phyloP scores from a whole-genome alignment of 805 yeast species.

The Hanseniaspora clermontiae region DNA sequence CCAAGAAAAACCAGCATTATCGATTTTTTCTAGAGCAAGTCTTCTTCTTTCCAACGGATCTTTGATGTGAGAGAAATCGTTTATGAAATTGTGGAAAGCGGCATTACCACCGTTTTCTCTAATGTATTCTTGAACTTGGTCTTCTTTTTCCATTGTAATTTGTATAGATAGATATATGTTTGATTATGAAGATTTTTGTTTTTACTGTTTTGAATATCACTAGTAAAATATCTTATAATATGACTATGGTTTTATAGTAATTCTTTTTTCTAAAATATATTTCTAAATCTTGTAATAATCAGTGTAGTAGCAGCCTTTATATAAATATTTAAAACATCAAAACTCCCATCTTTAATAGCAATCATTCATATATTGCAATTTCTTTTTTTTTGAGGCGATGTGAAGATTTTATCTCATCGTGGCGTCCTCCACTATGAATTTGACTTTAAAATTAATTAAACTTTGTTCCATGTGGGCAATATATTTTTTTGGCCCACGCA shows the following conservation, averaged over 20 bases:
- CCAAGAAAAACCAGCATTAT: constrained; percentile 69
- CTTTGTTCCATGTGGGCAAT: background rate
- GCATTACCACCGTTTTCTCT: constrained; percentile 63
- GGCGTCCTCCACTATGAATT: background rate
- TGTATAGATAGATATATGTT: background rate
- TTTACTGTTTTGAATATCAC: no score
- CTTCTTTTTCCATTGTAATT: constrained; percentile 13
- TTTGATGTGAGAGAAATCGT: constrained; percentile 67
- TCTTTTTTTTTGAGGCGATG: no score
- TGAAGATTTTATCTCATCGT: background rate
- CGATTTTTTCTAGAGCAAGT: constrained; percentile 72
- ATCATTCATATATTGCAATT: no score
- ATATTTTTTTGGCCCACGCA: background rate
- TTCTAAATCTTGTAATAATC: background rate
- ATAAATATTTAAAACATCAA: no score
- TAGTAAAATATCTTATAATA: background rate
- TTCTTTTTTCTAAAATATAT: background rate
- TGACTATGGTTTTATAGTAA: background rate
- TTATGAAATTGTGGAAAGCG: constrained; percentile 72
- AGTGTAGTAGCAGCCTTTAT: no score
- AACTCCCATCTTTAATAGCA: no score
- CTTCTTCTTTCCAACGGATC: constrained; percentile 83
- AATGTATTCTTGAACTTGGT: constrained; percentile 21
- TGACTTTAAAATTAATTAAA: background rate
- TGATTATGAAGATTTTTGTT: background rate